A percentile compares a stretch with the other conserved stretches of the same genome.
Conservation (phyloP, 768 basidiomycete genomes). For the Leccinum imitatum region DNA sequence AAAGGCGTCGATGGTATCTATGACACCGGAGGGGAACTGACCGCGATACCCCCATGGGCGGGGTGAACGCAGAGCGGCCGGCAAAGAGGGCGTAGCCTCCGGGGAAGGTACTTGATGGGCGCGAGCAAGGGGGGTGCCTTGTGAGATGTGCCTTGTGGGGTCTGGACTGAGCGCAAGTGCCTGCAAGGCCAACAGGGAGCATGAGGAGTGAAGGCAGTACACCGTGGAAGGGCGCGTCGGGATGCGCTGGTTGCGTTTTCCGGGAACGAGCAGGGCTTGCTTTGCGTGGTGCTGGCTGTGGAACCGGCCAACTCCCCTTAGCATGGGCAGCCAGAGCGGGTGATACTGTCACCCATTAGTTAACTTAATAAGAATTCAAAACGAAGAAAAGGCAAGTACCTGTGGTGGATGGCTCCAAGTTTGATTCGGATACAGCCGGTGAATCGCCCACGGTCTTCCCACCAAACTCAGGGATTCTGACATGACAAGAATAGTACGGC, state of each 20-base stretch:
- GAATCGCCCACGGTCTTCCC: conserved; percentile 10
- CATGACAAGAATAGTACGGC: background rate
- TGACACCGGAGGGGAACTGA: conserved; percentile 24
- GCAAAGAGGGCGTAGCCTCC: background rate
- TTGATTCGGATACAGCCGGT: conserved; percentile 15
- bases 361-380: background rate
- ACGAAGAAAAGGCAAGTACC: background rate
- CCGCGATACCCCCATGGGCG: conserved; percentile 4
- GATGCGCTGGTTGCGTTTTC: conserved; percentile 13
- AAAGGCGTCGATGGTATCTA: conserved; percentile 29
- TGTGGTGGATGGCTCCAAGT: background rate
- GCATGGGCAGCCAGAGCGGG: conserved; percentile 66
- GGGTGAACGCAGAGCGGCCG: background rate
- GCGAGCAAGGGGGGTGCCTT: conserved; percentile 5
- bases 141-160: background rate
- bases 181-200: conserved; percentile 15
- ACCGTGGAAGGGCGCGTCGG: background rate
- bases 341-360: conserved; percentile 28
- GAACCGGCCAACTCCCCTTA: conserved; percentile 58
- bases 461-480: conserved; percentile 1
- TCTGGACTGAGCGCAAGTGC: conserved; percentile 19
- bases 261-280: conserved; percentile 33
- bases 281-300: conserved; percentile 55
- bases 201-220: conserved; percentile 24
- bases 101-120: background rate